Evolutionary conservation across 345 rosid species (phyloP).

Genomic region (Populus pruinosa): DNA sequence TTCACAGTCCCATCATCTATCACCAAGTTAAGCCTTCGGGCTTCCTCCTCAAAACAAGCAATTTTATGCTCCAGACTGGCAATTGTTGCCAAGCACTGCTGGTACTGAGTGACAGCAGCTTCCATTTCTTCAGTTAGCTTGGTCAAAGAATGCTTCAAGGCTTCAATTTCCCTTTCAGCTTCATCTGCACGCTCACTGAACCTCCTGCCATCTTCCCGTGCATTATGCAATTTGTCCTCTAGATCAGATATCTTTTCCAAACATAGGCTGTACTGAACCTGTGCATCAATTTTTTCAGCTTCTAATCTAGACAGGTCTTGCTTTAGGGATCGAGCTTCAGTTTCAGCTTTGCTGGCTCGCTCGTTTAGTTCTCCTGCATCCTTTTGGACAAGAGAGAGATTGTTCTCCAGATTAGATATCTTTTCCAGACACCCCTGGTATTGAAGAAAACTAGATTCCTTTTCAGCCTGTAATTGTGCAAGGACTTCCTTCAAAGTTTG

Average conservation of each 20-base stretch:
- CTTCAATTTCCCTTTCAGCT: conserved; percentile 70
- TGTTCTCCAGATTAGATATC: conserved; percentile 55
- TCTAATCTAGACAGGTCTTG: conserved; percentile 51
- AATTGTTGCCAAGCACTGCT: conserved; percentile 70
- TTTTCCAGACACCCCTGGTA: conserved; percentile 72
- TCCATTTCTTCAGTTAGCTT: conserved; percentile 65
- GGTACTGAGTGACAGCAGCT: conserved; percentile 60
- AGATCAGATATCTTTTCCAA: conserved; percentile 55
- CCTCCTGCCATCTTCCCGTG: conserved; percentile 57
- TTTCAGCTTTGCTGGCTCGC: conserved; percentile 62
- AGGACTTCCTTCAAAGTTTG: conserved; percentile 63
- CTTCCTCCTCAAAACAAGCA: conserved; percentile 58
- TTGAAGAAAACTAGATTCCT: conserved; percentile 55
- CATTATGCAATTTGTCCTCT: conserved; percentile 53
- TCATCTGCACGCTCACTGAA: conserved; percentile 49
- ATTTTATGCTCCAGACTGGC: conserved; percentile 63
- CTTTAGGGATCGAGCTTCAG: conserved; percentile 49
- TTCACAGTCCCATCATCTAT: conserved; percentile 62
- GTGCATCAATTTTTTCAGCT: conserved; percentile 66
- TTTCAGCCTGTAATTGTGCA: conserved; percentile 54
- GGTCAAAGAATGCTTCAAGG: conserved; percentile 51
- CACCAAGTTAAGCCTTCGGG: conserved; percentile 62
- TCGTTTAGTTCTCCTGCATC: conserved; percentile 59
- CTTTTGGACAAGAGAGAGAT: conserved; percentile 46
- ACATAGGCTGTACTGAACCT: conserved; percentile 49